Percentiles rank a stretch among this genome's conserved stretches.
Conservation (phyloP, 768 basidiomycete genomes). For the Suillus occidentalis region DNA sequence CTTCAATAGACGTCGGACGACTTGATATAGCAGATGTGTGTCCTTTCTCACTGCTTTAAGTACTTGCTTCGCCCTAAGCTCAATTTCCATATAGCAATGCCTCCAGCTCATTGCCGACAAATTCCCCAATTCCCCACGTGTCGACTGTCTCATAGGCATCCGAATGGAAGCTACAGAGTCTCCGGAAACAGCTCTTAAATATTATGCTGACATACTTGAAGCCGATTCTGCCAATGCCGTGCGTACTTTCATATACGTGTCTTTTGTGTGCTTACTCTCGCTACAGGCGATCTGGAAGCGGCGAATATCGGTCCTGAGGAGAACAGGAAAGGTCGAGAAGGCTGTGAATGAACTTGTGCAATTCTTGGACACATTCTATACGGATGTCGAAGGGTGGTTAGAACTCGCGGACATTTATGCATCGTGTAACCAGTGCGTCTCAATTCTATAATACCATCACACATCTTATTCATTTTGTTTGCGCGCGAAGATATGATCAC, state of each 20-base stretch:
- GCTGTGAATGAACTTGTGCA: constrained; percentile 71
- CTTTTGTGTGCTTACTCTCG: neutral
- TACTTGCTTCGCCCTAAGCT: constrained; percentile 8
- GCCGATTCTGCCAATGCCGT: constrained; percentile 73
- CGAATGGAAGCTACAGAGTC: constrained; percentile 70
- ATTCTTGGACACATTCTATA: constrained; percentile 85
- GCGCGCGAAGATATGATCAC: constrained; percentile 56
- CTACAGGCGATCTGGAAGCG: constrained; percentile 74
- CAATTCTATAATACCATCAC: neutral
- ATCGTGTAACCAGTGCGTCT: constrained; percentile 67
- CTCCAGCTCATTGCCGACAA: constrained; percentile 58
- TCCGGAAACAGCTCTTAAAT: constrained; percentile 55
- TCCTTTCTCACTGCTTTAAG: constrained; percentile 11
- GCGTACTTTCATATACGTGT: constrained; percentile 28
- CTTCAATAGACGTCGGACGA: constrained; percentile 74
- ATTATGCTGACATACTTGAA: constrained; percentile 61
- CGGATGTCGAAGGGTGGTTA: constrained; percentile 85
- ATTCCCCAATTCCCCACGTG: constrained; percentile 80
- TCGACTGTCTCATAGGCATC: constrained; percentile 75
- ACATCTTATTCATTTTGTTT: neutral
- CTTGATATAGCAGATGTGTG: constrained; percentile 74
- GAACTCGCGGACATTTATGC: constrained; percentile 83
- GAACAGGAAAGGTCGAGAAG: constrained; percentile 59
- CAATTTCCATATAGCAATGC: constrained; percentile 26
- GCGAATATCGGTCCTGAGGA: constrained; percentile 69